Conservation (phyloP, 1,284 basidiomycete species). For the Cryptococcus neoformans region DNA sequence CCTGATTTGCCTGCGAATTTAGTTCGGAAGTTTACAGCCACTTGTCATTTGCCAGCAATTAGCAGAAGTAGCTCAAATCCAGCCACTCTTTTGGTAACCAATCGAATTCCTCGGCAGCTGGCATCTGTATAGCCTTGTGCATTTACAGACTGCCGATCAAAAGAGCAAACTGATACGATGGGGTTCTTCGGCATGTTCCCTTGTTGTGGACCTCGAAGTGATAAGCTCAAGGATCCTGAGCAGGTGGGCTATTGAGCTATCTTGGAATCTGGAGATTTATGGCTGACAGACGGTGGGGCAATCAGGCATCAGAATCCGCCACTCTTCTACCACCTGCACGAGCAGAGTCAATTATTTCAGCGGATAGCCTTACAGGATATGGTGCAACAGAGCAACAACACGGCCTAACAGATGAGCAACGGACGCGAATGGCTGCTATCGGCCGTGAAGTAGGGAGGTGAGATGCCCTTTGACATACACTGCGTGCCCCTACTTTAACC, state of each 20-base stretch:
- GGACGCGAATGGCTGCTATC: slow-evolving; percentile 19
- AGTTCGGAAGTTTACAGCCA: not conserved
- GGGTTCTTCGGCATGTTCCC: slow-evolving; percentile 21
- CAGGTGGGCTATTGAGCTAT: not conserved
- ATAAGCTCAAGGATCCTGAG: slow-evolving; percentile 7
- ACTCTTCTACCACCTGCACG: slow-evolving; percentile 13
- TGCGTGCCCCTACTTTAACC: not conserved
- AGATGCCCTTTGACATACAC: not conserved
- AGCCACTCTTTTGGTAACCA: no score
- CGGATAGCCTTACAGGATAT: slow-evolving; percentile 10
- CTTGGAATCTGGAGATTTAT: not conserved
- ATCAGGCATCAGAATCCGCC: slow-evolving; percentile 7
- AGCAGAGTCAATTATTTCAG: slow-evolving; percentile 19
- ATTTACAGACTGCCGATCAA: no score
- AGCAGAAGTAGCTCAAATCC: not conserved
- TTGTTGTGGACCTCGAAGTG: slow-evolving; percentile 23
- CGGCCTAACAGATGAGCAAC: slow-evolving; percentile 19
- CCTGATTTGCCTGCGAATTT: not conserved
- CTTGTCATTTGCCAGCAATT: not conserved
- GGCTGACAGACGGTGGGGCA: not conserved
- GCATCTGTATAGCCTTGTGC: no score
- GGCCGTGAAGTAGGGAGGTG: not conserved
- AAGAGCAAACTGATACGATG: slow-evolving; percentile 4
- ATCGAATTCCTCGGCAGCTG: no score
- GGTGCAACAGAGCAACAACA: slow-evolving; percentile 6